Conservation (phyloP, 345 rosid genomes). For the Rhodamnia rubescens region DNA sequence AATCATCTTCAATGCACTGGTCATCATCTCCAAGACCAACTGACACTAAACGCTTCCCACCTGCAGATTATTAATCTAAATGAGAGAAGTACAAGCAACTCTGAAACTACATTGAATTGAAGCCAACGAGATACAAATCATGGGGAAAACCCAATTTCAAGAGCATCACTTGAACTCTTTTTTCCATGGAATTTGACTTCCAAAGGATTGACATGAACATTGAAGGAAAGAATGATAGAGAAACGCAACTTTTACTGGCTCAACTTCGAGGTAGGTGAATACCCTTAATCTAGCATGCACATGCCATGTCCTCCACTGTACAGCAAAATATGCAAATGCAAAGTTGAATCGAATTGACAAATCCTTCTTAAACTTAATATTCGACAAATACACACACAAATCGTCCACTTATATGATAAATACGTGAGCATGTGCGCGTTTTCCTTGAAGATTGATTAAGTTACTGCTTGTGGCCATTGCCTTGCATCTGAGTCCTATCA, state of each 20-base stretch:
- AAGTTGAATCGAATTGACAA: not conserved
- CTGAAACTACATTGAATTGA: not conserved
- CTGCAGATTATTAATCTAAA: constrained; percentile 21
- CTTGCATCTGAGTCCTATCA: not conserved
- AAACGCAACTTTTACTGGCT: not conserved
- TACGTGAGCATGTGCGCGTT: not conserved
- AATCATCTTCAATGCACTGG: constrained; percentile 92
- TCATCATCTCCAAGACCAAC: constrained; percentile 95
- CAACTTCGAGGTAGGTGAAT: not conserved
- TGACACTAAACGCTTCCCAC: constrained; percentile 62
- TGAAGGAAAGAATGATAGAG: not conserved
- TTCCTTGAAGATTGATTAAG: not conserved
- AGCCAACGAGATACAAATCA: not conserved
- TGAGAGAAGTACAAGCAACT: not conserved
- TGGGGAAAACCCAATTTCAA: not conserved
- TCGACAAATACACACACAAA: not conserved
- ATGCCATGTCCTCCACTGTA: not conserved
- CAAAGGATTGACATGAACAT: not conserved
- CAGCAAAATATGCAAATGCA: not conserved
- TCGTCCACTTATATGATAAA: not conserved
- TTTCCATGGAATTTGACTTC: not conserved
- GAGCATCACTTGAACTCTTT: not conserved
- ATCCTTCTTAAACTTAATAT: not conserved
- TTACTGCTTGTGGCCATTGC: not conserved
- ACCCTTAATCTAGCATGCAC: not conserved